phyloP scores from a whole-genome alignment of 2,329 filamentous ascomycete species.

The Cytospora paraplurivora region DNA sequence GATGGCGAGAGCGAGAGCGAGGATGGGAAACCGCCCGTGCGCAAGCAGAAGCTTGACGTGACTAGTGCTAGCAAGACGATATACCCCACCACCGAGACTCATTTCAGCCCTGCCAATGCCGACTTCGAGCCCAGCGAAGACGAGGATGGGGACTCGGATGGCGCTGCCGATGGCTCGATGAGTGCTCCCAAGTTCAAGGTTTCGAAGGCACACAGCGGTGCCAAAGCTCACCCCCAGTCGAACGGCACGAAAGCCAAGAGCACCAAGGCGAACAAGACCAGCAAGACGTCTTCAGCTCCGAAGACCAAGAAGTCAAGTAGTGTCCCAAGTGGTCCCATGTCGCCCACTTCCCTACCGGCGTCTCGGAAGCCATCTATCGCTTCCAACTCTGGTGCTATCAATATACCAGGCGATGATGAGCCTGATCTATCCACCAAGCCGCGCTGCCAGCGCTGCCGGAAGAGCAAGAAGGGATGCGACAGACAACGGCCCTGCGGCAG shows the following conservation, averaged over 20 bases:
- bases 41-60: slow-evolving; percentile 58
- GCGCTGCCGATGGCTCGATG: slow-evolving; percentile 42
- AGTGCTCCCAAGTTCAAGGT: slow-evolving; percentile 46
- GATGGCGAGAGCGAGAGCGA: slow-evolving; percentile 73
- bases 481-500: slow-evolving; percentile 92
- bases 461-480: slow-evolving; percentile 99
- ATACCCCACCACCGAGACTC: slow-evolving; percentile 55
- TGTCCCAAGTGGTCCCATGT: slow-evolving; percentile 53
- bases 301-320: slow-evolving; percentile 57
- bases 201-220: slow-evolving; percentile 38
- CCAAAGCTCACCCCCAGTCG: slow-evolving; percentile 45
- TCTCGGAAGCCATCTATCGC: slow-evolving; percentile 76
- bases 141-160: slow-evolving; percentile 56
- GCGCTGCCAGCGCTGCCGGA: slow-evolving; percentile 95
- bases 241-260: slow-evolving; percentile 43
- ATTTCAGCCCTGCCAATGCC: slow-evolving; percentile 49
- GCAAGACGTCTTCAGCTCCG: slow-evolving; percentile 38
- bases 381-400: slow-evolving; percentile 50
- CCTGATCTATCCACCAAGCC: slow-evolving; percentile 94
- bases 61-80: slow-evolving; percentile 48
- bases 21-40: slow-evolving; percentile 59
- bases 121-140: slow-evolving; percentile 57
- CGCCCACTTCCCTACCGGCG: slow-evolving; percentile 67
- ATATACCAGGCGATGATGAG: slow-evolving; percentile 77
- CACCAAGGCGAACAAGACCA: slow-evolving; percentile 43